A percentile compares a stretch with the other conserved stretches of the same genome.
Evolutionary conservation across 1,139 yeast species (phyloP).

Genomic region (Saccharomyces hybrid): DNA sequence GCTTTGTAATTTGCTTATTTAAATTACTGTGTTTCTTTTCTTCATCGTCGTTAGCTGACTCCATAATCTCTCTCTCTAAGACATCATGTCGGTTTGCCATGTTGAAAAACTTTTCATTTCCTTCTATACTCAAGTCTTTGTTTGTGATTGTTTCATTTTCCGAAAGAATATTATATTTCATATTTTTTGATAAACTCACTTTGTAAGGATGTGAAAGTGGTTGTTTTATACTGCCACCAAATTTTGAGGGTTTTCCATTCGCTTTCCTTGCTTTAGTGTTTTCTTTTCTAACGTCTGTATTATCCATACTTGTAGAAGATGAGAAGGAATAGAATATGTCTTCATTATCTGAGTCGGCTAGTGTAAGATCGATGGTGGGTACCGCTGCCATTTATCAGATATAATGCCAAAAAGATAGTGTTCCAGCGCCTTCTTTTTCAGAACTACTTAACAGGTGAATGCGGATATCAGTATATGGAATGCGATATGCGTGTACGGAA

Average conservation of each 20-base stretch:
- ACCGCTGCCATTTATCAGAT: constrained; percentile 5
- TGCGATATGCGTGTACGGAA: too few species aligned
- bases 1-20: background rate
- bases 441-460: background rate
- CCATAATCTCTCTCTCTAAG: background rate
- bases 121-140: too few species aligned
- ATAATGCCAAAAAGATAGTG: background rate
- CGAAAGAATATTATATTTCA: background rate
- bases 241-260: too few species aligned
- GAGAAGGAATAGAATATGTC: constrained; percentile 2
- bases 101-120: background rate
- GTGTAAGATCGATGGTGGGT: constrained; percentile 19
- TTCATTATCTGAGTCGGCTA: constrained; percentile 14
- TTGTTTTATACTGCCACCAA: too few species aligned
- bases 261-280: background rate
- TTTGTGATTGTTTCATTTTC: background rate
- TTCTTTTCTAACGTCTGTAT: background rate
- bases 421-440: background rate
- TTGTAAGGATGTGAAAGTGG: background rate
- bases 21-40: background rate
- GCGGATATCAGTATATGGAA: background rate
- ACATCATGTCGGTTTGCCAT: background rate
- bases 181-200: background rate
- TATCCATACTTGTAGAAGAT: constrained; percentile 3
- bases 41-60: background rate